These are phyloP conservation scores for Shiraia sp. DNA, from an alignment of 2,329 filamentous ascomycete genomes.

Conservation along the genomic window DNA sequence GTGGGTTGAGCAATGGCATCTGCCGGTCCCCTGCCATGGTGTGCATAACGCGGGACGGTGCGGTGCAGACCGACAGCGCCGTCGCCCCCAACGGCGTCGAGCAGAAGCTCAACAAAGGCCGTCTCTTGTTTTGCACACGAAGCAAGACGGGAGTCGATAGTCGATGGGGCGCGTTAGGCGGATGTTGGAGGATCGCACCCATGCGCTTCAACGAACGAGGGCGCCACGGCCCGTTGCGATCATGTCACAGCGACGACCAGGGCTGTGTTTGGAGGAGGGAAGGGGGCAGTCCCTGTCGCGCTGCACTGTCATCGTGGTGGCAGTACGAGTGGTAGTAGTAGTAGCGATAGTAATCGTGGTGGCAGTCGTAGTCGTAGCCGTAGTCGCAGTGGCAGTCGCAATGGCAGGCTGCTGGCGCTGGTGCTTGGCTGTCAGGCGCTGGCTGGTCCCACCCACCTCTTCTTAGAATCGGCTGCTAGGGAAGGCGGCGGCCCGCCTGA, in stretches of 20 bases:
- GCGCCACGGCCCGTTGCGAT: slow-evolving; percentile 43
- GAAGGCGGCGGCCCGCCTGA: slow-evolving; percentile 21
- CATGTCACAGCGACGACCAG: slow-evolving; percentile 33
- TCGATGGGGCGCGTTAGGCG: slow-evolving; percentile 32
- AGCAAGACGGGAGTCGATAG: slow-evolving; percentile 19
- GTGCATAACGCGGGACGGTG: slow-evolving; percentile 22
- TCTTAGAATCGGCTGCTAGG: slow-evolving; percentile 19
- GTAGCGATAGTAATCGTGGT: too few species aligned
- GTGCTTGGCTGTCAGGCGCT: too few species aligned
- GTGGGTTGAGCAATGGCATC: slow-evolving; percentile 4
- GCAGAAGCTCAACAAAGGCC: slow-evolving; percentile 11
- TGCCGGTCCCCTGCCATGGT: slow-evolving; percentile 10
- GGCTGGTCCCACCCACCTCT: neutral
- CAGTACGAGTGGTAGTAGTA: slow-evolving; percentile 1
- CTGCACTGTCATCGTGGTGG: slow-evolving; percentile 23
- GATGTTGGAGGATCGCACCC: slow-evolving; percentile 29
- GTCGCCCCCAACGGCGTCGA: slow-evolving; percentile 18
- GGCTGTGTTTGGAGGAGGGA: slow-evolving; percentile 13
- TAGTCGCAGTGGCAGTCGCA: slow-evolving; percentile 13
- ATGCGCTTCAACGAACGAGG: slow-evolving; percentile 30
- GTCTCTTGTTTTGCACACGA: slow-evolving; percentile 21
- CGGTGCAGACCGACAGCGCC: slow-evolving; percentile 24
- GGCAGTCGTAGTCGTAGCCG: slow-evolving; percentile 8
- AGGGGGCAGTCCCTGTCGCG: slow-evolving; percentile 3
- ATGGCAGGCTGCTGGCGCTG: neutral